Evolutionary conservation across 352 stramenopile species (phyloP).

Genomic region (Globisporangium abappressorium): DNA sequence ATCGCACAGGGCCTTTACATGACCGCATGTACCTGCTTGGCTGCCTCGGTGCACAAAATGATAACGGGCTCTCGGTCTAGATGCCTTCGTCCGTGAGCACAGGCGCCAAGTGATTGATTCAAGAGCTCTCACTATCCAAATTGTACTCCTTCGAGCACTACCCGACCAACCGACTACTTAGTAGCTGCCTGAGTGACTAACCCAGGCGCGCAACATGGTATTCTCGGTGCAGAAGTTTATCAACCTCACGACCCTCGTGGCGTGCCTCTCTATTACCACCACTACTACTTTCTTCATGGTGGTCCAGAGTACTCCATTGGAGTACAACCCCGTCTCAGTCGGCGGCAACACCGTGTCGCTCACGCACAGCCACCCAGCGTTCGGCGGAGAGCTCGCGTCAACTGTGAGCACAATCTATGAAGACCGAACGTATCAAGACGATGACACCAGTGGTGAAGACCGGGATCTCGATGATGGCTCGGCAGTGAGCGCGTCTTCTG

Average conservation of each 20-base stretch:
- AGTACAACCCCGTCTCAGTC: constrained; percentile 29
- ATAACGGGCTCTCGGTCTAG: not conserved
- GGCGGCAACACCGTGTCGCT: constrained; percentile 24
- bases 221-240: constrained; percentile 12
- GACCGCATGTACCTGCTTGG: not conserved
- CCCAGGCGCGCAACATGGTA: not conserved
- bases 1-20: constrained; percentile 3
- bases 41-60: constrained; percentile 6
- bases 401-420: constrained; percentile 21
- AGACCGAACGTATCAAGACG: constrained; percentile 22
- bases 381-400: constrained; percentile 17
- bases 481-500: not conserved
- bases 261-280: constrained; percentile 9
- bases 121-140: not conserved
- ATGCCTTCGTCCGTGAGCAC: not conserved
- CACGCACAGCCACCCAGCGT: constrained; percentile 39
- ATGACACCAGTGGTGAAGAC: constrained; percentile 5
- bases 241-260: constrained; percentile 10
- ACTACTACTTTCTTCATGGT: not conserved
- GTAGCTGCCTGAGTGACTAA: not conserved
- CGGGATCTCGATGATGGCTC: not conserved
- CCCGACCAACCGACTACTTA: not conserved
- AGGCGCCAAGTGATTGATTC: not conserved
- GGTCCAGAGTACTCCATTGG: constrained; percentile 16
- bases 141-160: not conserved